A percentile compares a stretch with the other conserved stretches of the same genome.
phyloP scores from a whole-genome alignment of 805 yeast species.

The Metschnikowia continentalis region DNA sequence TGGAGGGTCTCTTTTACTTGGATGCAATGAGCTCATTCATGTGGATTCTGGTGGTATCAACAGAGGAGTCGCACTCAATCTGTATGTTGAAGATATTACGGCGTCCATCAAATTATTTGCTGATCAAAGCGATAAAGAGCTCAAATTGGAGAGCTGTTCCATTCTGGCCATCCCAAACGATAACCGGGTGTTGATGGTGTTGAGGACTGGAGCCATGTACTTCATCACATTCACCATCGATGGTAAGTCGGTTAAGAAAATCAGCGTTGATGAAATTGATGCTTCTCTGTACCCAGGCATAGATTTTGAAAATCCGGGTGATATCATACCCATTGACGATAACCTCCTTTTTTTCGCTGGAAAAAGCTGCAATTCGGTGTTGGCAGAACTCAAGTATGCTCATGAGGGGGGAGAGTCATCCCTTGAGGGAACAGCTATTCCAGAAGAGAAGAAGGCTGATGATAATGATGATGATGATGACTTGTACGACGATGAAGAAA shows the following conservation, averaged over 20 bases:
- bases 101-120: constrained; percentile 31
- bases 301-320: constrained; percentile 35
- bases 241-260: constrained; percentile 38
- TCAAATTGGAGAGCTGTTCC: constrained; percentile 53
- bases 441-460: constrained; percentile 8
- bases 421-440: background rate
- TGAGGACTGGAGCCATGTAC: constrained; percentile 32
- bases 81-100: constrained; percentile 41
- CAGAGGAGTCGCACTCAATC: constrained; percentile 60
- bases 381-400: constrained; percentile 41
- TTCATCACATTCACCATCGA: constrained; percentile 37
- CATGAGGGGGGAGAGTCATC: background rate
- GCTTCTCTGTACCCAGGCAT: constrained; percentile 26
- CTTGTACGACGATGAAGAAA: constrained; percentile 31
- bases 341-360: constrained; percentile 56
- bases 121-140: constrained; percentile 48
- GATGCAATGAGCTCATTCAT: constrained; percentile 73
- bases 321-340: constrained; percentile 38
- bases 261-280: constrained; percentile 32
- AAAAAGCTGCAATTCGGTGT: constrained; percentile 53
- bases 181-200: constrained; percentile 29
- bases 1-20: constrained; percentile 65
- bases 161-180: constrained; percentile 34
- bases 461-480: constrained; percentile 48
- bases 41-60: constrained; percentile 73